A percentile compares a stretch with the other conserved stretches of the same genome.
Conservation (phyloP, 441 rosid genomes). For the Croton setiger region DNA sequence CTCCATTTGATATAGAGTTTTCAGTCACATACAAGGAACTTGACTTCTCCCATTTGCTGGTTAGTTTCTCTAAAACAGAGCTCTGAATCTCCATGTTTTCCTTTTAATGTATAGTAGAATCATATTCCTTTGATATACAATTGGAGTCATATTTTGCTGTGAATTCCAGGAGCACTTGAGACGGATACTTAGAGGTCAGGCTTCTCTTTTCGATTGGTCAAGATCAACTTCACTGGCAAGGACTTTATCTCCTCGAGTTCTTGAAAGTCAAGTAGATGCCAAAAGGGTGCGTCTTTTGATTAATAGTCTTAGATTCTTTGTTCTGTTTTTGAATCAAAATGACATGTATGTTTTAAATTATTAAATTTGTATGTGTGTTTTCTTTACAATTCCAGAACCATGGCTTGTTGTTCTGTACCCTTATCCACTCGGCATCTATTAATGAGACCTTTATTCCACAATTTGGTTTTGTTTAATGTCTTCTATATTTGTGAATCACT, state of each 20-base stretch:
- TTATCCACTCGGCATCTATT: background rate
- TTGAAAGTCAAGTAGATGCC: slow-evolving; percentile 96
- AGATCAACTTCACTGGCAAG: slow-evolving; percentile 94
- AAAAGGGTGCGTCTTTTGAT: slow-evolving; percentile 61
- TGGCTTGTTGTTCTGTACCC: background rate
- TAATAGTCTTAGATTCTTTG: background rate
- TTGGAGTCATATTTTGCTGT: background rate
- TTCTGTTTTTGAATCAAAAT: background rate
- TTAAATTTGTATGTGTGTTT: background rate
- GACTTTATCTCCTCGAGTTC: slow-evolving; percentile 90
- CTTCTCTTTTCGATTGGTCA: slow-evolving; percentile 95
- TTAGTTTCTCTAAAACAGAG: slow-evolving; percentile 42
- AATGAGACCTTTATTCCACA: background rate
- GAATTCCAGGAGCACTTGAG: slow-evolving; percentile 74
- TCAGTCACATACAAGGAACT: slow-evolving; percentile 96
- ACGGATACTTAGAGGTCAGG: slow-evolving; percentile 95
- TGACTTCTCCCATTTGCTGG: slow-evolving; percentile 97
- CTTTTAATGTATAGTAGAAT: background rate
- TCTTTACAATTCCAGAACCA: background rate
- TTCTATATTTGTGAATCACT: background rate
- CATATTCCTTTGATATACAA: background rate
- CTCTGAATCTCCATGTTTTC: slow-evolving; percentile 7
- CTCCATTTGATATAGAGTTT: slow-evolving; percentile 96
- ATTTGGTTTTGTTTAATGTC: background rate
- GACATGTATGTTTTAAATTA: background rate